A percentile compares a stretch with the other conserved stretches of the same genome.
phyloP scores from a whole-genome alignment of 768 basidiomycete species.

The Lactifluus hygrophoroides region DNA sequence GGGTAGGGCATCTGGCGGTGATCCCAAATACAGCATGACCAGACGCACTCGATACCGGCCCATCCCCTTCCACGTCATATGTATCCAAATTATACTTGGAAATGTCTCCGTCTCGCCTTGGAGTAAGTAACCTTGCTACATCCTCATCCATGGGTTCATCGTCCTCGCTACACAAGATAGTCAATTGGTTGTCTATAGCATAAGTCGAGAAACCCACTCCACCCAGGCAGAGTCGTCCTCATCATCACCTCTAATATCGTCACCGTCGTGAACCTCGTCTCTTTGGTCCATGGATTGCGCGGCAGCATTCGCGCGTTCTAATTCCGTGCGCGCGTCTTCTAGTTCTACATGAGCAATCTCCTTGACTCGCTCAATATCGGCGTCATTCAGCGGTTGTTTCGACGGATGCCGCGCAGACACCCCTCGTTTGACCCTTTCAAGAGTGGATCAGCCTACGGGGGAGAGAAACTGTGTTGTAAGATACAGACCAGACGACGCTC shows the following conservation, averaged over 20 bases:
- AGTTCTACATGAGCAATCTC: slow-evolving; percentile 79
- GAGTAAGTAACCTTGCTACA: slow-evolving; percentile 29
- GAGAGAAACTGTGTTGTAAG: neutral
- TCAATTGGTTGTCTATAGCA: slow-evolving; percentile 28
- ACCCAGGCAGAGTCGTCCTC: slow-evolving; percentile 60
- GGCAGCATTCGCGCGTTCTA: slow-evolving; percentile 72
- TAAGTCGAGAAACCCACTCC: slow-evolving; percentile 55
- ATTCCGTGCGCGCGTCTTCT: slow-evolving; percentile 81
- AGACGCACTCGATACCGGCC: slow-evolving; percentile 28
- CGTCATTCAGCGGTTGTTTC: slow-evolving; percentile 86
- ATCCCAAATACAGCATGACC: neutral
- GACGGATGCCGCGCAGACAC: slow-evolving; percentile 63
- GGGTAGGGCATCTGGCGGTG: slow-evolving; percentile 16
- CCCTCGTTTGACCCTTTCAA: slow-evolving; percentile 67
- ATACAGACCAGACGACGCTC: slow-evolving; percentile 3
- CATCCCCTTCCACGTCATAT: slow-evolving; percentile 71
- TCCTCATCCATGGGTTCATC: slow-evolving; percentile 55
- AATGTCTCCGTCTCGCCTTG: slow-evolving; percentile 43
- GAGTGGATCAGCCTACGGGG: slow-evolving; percentile 5
- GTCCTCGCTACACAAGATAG: slow-evolving; percentile 33
- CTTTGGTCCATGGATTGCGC: slow-evolving; percentile 63
- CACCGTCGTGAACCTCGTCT: slow-evolving; percentile 57
- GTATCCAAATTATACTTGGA: slow-evolving; percentile 84
- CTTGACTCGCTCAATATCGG: slow-evolving; percentile 85
- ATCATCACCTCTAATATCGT: slow-evolving; percentile 42